Evolutionary conservation across 2,329 filamentous ascomycete genomes (phyloP).

Genomic region (Talaromyces verruculosus): DNA sequence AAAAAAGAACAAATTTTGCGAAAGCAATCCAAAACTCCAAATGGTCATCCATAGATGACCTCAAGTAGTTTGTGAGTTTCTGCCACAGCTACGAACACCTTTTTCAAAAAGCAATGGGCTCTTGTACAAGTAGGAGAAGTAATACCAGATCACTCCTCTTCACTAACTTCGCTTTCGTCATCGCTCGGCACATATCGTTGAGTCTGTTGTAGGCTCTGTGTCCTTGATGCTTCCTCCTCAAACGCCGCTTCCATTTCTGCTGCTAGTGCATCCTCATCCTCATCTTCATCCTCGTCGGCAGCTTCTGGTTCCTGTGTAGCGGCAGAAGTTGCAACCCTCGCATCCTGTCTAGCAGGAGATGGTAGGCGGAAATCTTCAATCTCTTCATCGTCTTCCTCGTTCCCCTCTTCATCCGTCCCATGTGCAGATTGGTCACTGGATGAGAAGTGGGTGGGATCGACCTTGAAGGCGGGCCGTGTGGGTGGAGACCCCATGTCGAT

Average conservation of each 20-base stretch:
- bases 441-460: slow-evolving; percentile 45
- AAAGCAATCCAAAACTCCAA: slow-evolving; percentile 5
- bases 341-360: slow-evolving; percentile 35
- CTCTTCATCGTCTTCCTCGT: slow-evolving; percentile 40
- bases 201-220: slow-evolving; percentile 29
- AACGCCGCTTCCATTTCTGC: slow-evolving; percentile 60
- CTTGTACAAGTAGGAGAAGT: background rate
- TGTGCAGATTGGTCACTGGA: slow-evolving; percentile 43
- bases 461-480: slow-evolving; percentile 38
- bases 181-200: slow-evolving; percentile 45
- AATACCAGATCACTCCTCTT: slow-evolving; percentile 56
- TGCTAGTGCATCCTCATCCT: slow-evolving; percentile 55
- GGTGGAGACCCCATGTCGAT: slow-evolving; percentile 51
- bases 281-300: slow-evolving; percentile 19
- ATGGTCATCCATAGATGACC: background rate
- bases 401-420: slow-evolving; percentile 34
- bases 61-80: background rate
- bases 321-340: slow-evolving; percentile 8
- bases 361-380: slow-evolving; percentile 41
- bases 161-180: slow-evolving; percentile 64
- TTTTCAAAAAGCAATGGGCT: background rate
- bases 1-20: background rate
- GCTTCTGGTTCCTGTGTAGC: background rate
- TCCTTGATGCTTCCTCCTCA: slow-evolving; percentile 47
- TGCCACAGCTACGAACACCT: background rate